These are phyloP conservation scores for Pachyrhizus erosus DNA, from an alignment of 306 rosid genomes.

Conservation along the genomic window DNA sequence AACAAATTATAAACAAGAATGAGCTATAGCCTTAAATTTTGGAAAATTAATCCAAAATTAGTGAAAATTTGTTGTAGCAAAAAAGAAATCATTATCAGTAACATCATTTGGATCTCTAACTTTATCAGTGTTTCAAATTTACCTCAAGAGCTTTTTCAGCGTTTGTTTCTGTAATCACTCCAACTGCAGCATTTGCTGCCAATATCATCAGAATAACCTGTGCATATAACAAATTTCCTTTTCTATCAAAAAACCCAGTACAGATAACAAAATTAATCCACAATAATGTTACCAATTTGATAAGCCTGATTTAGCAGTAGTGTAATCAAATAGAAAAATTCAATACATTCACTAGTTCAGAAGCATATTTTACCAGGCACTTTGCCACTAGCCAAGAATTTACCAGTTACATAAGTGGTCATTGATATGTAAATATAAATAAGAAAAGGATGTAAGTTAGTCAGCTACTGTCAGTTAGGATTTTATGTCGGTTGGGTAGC, in stretches of 20 bases:
- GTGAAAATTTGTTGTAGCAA: slow-evolving; percentile 4
- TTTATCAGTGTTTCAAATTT: slow-evolving; percentile 40
- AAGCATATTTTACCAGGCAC: slow-evolving; percentile 17
- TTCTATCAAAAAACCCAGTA: slow-evolving; percentile 51
- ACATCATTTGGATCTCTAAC: slow-evolving; percentile 35
- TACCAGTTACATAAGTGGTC: slow-evolving; percentile 8
- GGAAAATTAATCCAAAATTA: slow-evolving; percentile 6
- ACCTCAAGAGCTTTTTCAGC: slow-evolving; percentile 99
- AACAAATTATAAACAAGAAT: slow-evolving; percentile 16
- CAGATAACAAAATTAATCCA: slow-evolving; percentile 32
- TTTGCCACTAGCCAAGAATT: slow-evolving; percentile 9
- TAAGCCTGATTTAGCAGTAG: slow-evolving; percentile 7
- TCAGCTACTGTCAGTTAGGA: too few species aligned
- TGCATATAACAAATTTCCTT: slow-evolving; percentile 31
- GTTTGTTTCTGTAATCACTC: slow-evolving; percentile 95
- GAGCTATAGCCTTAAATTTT: slow-evolving; percentile 19
- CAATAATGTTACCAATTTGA: slow-evolving; percentile 12
- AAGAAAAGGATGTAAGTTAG: too few species aligned
- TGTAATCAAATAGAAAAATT: not conserved
- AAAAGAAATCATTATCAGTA: slow-evolving; percentile 15
- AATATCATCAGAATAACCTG: slow-evolving; percentile 95
- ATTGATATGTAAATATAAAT: too few species aligned
- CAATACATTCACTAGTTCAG: slow-evolving; percentile 1
- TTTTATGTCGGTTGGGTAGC: too few species aligned
- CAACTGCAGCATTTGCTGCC: slow-evolving; percentile 98